Evolutionary conservation across 768 basidiomycete species (phyloP).

Genomic region (Ramaria rubella): DNA sequence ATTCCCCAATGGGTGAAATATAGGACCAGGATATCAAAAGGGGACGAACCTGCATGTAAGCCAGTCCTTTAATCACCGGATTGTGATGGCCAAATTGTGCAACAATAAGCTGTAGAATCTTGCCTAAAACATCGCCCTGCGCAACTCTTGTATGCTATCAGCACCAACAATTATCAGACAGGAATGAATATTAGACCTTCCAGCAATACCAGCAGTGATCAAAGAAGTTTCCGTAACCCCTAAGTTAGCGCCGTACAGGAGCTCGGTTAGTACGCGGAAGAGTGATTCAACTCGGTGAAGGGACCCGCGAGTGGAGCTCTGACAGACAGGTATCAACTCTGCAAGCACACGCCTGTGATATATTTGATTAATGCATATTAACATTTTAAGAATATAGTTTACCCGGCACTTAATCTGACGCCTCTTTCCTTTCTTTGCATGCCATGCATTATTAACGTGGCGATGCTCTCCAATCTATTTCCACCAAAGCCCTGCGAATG

Average conservation of each 20-base stretch:
- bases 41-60: conserved; percentile 54
- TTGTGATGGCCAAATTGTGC: conserved; percentile 63
- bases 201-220: conserved; percentile 52
- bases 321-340: conserved; percentile 41
- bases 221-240: conserved; percentile 58
- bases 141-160: conserved; percentile 32
- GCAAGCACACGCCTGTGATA: conserved; percentile 40
- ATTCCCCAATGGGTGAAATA: background rate
- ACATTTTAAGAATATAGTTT: conserved; percentile 16
- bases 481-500: conserved; percentile 22
- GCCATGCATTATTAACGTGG: conserved; percentile 40
- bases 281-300: conserved; percentile 32
- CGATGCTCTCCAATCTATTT: conserved; percentile 23
- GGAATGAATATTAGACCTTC: conserved; percentile 26
- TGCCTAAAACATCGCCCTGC: conserved; percentile 48
- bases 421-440: conserved; percentile 49
- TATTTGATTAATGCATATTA: background rate
- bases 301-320: conserved; percentile 26
- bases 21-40: background rate
- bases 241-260: conserved; percentile 41
- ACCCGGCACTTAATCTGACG: conserved; percentile 67
- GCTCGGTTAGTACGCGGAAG: conserved; percentile 41
- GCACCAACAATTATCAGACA: background rate
- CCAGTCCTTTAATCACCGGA: conserved; percentile 60
- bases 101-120: conserved; percentile 55